Evolutionary conservation across 495 filamentous ascomycete species (phyloP), one percentile per base, ranked within the genome.

Genomic region (Daldinia bambusicola): DNA sequence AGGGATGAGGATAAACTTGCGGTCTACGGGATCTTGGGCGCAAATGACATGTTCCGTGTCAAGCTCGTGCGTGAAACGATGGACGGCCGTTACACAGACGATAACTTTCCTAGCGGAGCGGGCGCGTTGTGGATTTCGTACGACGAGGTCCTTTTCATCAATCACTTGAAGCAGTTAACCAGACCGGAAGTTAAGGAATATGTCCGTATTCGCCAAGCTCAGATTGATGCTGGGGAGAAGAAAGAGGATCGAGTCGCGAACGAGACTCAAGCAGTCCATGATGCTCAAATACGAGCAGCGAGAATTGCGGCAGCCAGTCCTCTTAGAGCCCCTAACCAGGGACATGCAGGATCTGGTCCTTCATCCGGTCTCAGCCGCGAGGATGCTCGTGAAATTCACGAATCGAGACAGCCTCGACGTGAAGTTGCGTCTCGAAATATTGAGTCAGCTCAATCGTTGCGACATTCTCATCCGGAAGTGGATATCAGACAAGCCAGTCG

Each of bases 181-280:
- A 72, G 85, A 3, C 76, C 81, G 7, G 84, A 88, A 64, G 73
- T 88, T 51, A 88, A 86, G 72, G 85, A 88, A 67, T 88, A 87
- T 70, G 80, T 80, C 55, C 80, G 85, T 1, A 74, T 87, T 18
- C 83, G 85, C 16, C 83, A 85, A 63, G 71, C 69, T 16, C 84
- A 87, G 66, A 69, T 86, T 6, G 83, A 84, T 53, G 61, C 76
- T 4, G 80, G 82, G 37, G 85, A 87, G 73, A 67, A 65, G 9
- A 66, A 77, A 0, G 81, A 80, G 2, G 78, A 86, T 1, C 79
- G 80, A n/a, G 71, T 78, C 3, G 76, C 69, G 3, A 86, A 87
- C 68, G 84, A 86, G 66, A 74, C 77, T 1, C 77, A 79, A 52
- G 85, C 85, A 12, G 81, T 85, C 0, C 70, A 75, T 18, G 76